Evolutionary conservation across 139 green algal genomes (phyloP).

Genomic region (Desmodesmus armatus): DNA sequence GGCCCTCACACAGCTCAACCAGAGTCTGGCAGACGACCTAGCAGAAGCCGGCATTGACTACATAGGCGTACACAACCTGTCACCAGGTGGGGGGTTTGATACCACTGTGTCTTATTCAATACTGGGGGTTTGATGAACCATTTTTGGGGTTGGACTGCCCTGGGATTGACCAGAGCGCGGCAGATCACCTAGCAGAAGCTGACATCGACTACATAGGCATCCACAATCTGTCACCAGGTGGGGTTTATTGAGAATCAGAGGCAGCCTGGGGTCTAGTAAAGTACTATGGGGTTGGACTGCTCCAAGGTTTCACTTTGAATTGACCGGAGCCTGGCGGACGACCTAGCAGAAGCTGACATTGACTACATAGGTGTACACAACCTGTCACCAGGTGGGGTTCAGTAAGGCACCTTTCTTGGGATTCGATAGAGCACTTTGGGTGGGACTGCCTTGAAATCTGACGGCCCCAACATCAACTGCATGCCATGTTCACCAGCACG

Average conservation of each 20-base stretch:
- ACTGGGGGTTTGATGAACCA: too few species aligned
- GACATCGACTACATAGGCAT: conserved; percentile 55
- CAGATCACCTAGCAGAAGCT: conserved; percentile 52
- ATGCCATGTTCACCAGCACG: background rate
- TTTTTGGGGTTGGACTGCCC: too few species aligned
- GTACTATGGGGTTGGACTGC: too few species aligned
- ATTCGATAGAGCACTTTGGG: too few species aligned
- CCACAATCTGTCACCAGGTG: conserved; percentile 73
- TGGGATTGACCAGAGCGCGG: conserved; percentile 49
- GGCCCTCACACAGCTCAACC: conserved; percentile 67
- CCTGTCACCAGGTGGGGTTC: conserved; percentile 58
- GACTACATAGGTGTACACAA: conserved; percentile 71
- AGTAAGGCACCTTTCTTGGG: too few species aligned
- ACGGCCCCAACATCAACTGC: background rate
- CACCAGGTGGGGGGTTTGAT: conserved; percentile 51
- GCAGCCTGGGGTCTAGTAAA: too few species aligned
- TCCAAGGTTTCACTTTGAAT: conserved; percentile 67
- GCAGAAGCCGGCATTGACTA: background rate
- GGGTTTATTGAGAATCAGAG: too few species aligned
- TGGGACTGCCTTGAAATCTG: too few species aligned
- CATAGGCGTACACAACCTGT: conserved; percentile 78
- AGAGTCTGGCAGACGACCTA: conserved; percentile 63
- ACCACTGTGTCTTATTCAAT: too few species aligned
- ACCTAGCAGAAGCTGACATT: conserved; percentile 44
- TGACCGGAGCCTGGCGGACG: conserved; percentile 55